Base-by-base conservation (phyloP, 164 flowering plant genomes). In the Vitis rotundifolia region DNA sequence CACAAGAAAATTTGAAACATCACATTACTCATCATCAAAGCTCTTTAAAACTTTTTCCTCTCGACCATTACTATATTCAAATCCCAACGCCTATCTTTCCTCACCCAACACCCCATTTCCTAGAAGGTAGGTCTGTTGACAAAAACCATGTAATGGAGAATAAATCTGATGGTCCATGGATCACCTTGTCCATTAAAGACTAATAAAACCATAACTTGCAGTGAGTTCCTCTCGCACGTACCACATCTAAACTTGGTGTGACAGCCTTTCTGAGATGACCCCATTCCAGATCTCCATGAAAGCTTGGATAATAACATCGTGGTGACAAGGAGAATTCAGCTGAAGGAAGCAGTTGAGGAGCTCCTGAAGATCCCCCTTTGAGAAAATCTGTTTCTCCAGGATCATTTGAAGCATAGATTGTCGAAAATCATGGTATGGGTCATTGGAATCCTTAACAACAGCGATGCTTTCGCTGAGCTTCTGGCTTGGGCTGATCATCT, bases 391-490 rank as follows among this genome's bases (percentile, higher is more conserved):
- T 22, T 82, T 86, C 83, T 87, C 93, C 15, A 83, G 14, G 7
- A 91, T 85, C 96, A 91, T 91, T 64, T 89, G 92, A 37, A 87
- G 75, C 93, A 91, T 91, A 3, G 93, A 89, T 31, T 71, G 79
- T 54, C 85, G 81, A 75, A 89, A 91, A 75, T 91, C 96, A 2
- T 75, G 67, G 49, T 85, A 91, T 0, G 93, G 96, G 78, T 91
- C 89, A 53, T 76, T 68, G 29, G 96, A 86, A 6, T 84, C 88
- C 76, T 87, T 89, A 72, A 75, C 90, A 49, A 87, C 86, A 2
- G 93, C 91, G 9, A 89, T 73, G 77, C 90, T 87, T 18, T 75
- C 82, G 56, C 75, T 68, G 59, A 88, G 68, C 50, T 73, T 60
- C 74, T 64, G 54, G 75, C 63, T 60, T 68, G 26, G 53, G 67